Base-by-base conservation (phyloP, 2,329 filamentous ascomycete species). In the Lasiodiplodia citricola region DNA sequence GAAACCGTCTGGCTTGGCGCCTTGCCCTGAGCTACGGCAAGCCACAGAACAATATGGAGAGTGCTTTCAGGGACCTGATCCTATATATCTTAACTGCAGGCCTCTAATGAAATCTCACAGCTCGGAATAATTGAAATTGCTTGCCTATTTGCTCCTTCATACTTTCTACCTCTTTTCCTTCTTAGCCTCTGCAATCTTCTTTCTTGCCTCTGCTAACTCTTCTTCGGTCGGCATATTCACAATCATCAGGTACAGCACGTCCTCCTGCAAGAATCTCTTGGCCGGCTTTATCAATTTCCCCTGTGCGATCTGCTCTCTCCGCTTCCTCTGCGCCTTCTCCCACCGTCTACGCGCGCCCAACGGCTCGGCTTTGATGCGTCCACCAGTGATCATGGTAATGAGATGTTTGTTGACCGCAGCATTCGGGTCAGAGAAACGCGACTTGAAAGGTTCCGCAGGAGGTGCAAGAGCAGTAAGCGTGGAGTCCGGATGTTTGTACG, bases 221-320 rank as follows among this genome's bases (percentile, higher is more conserved):
- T 44, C 54, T 38, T 70, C 65, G 2, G 56, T 70, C 1, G 71
- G 71, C 64, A 71, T 67, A 31, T 71, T 72, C 6, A 73, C 71
- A 56, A 73, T 69, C 64, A 71, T 69, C 6, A 73, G 51, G 50
- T 72, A 73, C 16, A 71, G 31, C 13, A 72, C 69, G 54, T 72
- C 57, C 58, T 72, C 56, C 41, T 62, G 51, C 56, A 70, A 25
- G 35, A 68, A 28, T 38, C 65, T 70, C 57, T 50, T 70, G 1
- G 60, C 18, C 23, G 57, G 51, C 38, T 56, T 68, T 11, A 67
- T 51, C 18, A 55, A 18, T 16, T 44, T 28, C 11, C 62, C 54
- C 16, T 13, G 54, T 50, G 54, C 54, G 58, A 50, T 70, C 31
- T 68, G 25, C 18, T 18, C 31, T 55, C 41, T 66, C 68, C 8